Base-by-base conservation (phyloP, 208 protist genomes). In the Kentomonas sorsogonicus region DNA sequence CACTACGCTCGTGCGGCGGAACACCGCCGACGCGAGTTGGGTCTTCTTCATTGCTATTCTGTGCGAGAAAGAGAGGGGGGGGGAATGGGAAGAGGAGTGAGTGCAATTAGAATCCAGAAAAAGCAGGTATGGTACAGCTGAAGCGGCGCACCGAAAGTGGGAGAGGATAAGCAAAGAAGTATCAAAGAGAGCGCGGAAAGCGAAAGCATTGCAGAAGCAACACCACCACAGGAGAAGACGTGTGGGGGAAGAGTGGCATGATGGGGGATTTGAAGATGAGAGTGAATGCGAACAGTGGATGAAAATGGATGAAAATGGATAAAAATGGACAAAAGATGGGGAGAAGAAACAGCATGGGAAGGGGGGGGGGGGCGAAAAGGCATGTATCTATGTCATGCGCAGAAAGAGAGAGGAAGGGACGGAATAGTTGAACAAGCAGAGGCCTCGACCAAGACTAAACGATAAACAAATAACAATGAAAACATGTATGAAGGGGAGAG, bases 1-100 rank as follows among this genome's bases (percentile, higher is more conserved):
- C 13, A 59, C 44, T 3, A 70, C 50, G 6, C 65, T 51, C 26
- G 60, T 69, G 4, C 38, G 23, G 34, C 59, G 52, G 11, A 64
- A 52, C 34, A 27, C 64, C 51, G 44, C 27, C 9, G 61, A 54
- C 16, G 7, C 18, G 7, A 34, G 25, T 10, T 34, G 29, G 3
- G 68, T 57, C 6, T 11, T 51, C 0, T 57, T 31, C 18, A 74
- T 30, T 62, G 69, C 69, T 30, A 10, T 29, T 16, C 29, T n/a
- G n/a, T 10, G n/a, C 33, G n/a, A 25, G 23, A 36, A 7, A 57
- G 15, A 57, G 31, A 57, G 22, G 20, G 22, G 13, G 15, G 18
- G 48, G 6, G 31, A 54, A 54, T 27, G 43, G 52, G 52, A 39
- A 39, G 52, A 18, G 52, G 0, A 26, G 7, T 39, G 34, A 20